phyloP scores from a whole-genome alignment of 768 basidiomycete genomes.

The Tricholoma flavovirens region DNA sequence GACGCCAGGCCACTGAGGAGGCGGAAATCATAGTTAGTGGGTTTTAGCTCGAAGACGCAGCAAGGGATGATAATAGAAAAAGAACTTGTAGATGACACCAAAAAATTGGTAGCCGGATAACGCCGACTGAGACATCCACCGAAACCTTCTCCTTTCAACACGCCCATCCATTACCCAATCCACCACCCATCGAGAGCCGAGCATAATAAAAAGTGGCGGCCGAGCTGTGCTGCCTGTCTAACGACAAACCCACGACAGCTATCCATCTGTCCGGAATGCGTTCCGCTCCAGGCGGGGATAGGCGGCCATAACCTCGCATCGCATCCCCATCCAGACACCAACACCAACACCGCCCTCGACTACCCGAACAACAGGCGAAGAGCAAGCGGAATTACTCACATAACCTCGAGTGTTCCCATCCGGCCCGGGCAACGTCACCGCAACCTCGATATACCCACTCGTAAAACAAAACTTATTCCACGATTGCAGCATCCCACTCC shows the following conservation, averaged over 20 bases:
- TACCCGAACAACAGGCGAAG: background rate
- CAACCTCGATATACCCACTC: constrained; percentile 72
- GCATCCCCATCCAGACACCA: background rate
- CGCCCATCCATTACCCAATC: too few relatives aligned
- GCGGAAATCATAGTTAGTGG: background rate
- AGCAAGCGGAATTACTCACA: constrained; percentile 23
- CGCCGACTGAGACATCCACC: background rate
- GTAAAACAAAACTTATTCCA: constrained; percentile 90
- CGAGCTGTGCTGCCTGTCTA: too few relatives aligned
- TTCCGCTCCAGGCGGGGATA: too few relatives aligned
- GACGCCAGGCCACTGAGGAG: constrained; percentile 67
- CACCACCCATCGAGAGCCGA: too few relatives aligned
- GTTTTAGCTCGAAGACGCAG: background rate
- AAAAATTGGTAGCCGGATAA: too few relatives aligned
- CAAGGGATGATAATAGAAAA: too few relatives aligned
- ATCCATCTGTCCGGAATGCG: too few relatives aligned
- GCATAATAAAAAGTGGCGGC: too few relatives aligned
- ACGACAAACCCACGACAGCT: too few relatives aligned
- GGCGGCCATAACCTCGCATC: too few relatives aligned
- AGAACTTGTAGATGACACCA: background rate
- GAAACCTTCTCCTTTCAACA: too few relatives aligned
- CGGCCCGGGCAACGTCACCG: constrained; percentile 53
- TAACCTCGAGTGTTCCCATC: constrained; percentile 46
- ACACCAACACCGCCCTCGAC: background rate
- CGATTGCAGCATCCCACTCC: constrained; percentile 76